These are phyloP conservation scores for Gleditsia sinensis DNA, from an alignment of 306 rosid genomes.

Conservation along the genomic window DNA sequence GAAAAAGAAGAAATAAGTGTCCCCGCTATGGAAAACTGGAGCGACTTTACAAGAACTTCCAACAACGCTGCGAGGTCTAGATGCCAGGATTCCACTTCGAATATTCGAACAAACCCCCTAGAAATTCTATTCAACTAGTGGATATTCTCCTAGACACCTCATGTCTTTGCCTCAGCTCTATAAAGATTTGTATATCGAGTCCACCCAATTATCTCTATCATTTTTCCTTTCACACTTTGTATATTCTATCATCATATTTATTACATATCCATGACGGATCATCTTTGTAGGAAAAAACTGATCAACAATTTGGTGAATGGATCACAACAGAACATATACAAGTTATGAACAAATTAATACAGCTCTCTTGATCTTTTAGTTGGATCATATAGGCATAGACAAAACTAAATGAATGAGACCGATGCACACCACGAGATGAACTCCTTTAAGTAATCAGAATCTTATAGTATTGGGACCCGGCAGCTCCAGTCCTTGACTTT, in stretches of 20 bases:
- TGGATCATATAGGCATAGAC: conserved; percentile 2
- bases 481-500: conserved; percentile 59
- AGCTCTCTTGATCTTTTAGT: too few species aligned
- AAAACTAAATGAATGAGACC: conserved; percentile 23
- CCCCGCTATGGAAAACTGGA: conserved; percentile 51
- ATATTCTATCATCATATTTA: too few species aligned
- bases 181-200: too few species aligned
- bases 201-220: too few species aligned
- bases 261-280: too few species aligned
- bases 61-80: conserved; percentile 60
- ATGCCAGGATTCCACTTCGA: too few species aligned
- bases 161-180: conserved; percentile 58
- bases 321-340: too few species aligned
- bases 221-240: too few species aligned
- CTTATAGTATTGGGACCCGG: conserved; percentile 67
- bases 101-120: conserved; percentile 37
- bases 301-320: too few species aligned
- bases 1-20: neutral
- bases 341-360: too few species aligned
- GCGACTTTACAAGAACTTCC: conserved; percentile 37
- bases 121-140: conserved; percentile 25
- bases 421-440: neutral
- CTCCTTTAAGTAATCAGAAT: conserved; percentile 31
- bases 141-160: conserved; percentile 49
- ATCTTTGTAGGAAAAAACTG: too few species aligned